Evolutionary conservation across 305 asterid genomes (phyloP), one percentile per base, ranked within the genome.

Genomic region (Solanum hybrid): DNA sequence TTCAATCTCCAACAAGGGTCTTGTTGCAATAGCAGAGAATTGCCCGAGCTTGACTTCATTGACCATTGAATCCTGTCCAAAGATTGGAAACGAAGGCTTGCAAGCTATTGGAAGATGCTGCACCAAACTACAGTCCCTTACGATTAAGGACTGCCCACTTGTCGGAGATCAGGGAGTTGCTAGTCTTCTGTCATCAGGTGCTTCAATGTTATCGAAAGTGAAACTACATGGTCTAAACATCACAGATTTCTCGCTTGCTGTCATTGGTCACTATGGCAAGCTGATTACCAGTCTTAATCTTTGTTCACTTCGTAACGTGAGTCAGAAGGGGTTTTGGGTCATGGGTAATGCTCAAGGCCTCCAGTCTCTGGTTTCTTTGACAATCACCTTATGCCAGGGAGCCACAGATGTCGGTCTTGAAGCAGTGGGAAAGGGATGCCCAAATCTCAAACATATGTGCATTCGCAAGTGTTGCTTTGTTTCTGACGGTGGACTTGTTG

Each of bases 241-340:
- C 91, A 92, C 95, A 0, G 99, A 97, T 90, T 92, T 87, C 91
- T 95, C 98, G 10, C 95, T 96, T 42, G 99, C 98, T 29, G 96
- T 96, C 6, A 91, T 97, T 8, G 99, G 99, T 31, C 97, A 94
- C 88, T 97, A 94, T 1, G 99, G 99, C 24, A 95, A 92, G 91
- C 90, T 95, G 37, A 92, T 97, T 76, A 92, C 95, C 11, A 92
- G 64, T 93, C 98, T 97, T 24, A 92, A 92, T 18, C 94, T 97
- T 8, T 61, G 92, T 2, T 95, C 95, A 26, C 99, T 97, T 90
- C 97, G 92, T n/a, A 96, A 94, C 5, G 98, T 97, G 36, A 96
- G 95, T 93, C 95, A 97, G 93, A 95, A 93, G 92, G 98, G 99
- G 6, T 96, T 96, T 91, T 97, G 99, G 99, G 98, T 94, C 88